Conservation (phyloP, 139 green algal species). For the Ettlia oleoabundans region DNA sequence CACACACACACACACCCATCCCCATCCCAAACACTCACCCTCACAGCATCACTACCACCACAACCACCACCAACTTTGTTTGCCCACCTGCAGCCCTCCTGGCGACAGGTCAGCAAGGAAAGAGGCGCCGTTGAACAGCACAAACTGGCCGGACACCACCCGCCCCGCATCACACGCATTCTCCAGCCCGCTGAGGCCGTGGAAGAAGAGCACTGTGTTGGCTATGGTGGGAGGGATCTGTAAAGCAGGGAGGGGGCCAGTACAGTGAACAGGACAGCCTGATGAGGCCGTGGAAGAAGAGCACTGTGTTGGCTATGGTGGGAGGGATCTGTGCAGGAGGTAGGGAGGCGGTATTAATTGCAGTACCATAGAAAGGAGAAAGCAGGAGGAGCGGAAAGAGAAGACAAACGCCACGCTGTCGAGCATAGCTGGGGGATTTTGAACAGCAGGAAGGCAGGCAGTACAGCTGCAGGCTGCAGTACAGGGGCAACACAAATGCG, state of each 20-base stretch:
- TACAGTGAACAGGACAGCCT: no score
- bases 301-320: slow-evolving; percentile 25
- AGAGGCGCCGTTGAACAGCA: slow-evolving; percentile 72
- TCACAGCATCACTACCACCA: neutral
- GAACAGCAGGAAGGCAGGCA: no score
- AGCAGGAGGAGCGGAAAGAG: no score
- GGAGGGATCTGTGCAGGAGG: slow-evolving; percentile 14
- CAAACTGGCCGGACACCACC: slow-evolving; percentile 43
- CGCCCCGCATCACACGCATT: slow-evolving; percentile 50
- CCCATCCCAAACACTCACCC: neutral
- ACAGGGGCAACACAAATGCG: no score
- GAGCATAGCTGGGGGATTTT: no score
- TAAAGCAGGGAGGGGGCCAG: no score
- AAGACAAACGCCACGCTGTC: no score
- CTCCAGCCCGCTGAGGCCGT: slow-evolving; percentile 63
- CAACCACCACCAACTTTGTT: neutral
- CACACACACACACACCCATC: neutral
- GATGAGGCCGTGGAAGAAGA: slow-evolving; percentile 68
- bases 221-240: neutral
- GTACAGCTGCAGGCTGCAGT: no score
- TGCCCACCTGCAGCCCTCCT: slow-evolving; percentile 9
- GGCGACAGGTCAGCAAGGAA: slow-evolving; percentile 53
- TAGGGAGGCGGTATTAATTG: no score
- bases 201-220: slow-evolving; percentile 61
- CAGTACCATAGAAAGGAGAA: no score